Conservation (phyloP, 164 flowering plant genomes). For the Aristolochia contorta region DNA sequence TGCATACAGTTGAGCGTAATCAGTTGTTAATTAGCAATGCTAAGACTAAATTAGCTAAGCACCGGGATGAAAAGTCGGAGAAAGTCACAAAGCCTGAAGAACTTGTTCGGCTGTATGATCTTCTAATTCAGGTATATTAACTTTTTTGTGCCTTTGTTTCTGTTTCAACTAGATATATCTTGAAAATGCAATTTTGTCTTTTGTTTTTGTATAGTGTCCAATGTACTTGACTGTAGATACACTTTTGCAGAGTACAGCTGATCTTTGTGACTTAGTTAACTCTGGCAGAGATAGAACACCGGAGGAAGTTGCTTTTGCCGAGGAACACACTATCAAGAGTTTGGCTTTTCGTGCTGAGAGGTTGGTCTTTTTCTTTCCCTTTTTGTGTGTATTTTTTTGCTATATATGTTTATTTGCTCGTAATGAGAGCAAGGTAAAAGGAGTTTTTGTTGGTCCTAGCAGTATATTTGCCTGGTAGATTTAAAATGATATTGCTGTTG, state of each 20-base stretch:
- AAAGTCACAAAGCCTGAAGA: conserved; percentile 90
- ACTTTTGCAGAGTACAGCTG: conserved; percentile 64
- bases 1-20: conserved; percentile 86
- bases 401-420: no score
- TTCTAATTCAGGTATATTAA: conserved; percentile 62
- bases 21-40: conserved; percentile 70
- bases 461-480: no score
- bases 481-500: not conserved
- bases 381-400: not conserved
- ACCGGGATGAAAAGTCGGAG: conserved; percentile 66
- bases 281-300: conserved; percentile 89
- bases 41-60: conserved; percentile 54
- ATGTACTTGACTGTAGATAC: not conserved
- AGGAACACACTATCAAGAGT: conserved; percentile 64
- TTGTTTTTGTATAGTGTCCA: not conserved
- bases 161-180: no score
- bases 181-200: not conserved
- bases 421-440: no score
- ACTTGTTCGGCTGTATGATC: conserved; percentile 92
- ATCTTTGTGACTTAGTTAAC: conserved; percentile 86
- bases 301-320: conserved; percentile 76
- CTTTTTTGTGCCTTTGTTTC: not conserved
- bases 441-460: no score
- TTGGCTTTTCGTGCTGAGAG: conserved; percentile 83
- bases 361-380: conserved; percentile 25